Conservation (phyloP, 257 asterid genomes). For the Ballota nigra region DNA sequence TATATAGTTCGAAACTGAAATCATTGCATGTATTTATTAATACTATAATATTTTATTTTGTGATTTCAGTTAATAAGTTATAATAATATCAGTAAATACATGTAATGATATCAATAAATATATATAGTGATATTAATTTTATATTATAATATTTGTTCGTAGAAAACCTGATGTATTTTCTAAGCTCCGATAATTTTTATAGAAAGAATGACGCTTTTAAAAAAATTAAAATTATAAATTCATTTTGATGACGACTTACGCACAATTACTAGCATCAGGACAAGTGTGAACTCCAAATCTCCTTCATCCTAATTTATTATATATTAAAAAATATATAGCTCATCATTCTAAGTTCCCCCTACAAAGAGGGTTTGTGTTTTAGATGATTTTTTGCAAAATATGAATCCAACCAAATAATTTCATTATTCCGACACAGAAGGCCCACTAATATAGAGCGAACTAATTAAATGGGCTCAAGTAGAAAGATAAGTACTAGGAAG, state of each 20-base stretch:
- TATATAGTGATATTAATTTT: too few species aligned
- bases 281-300: neutral
- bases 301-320: neutral
- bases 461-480: conserved; percentile 14
- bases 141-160: too few species aligned
- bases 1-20: too few species aligned
- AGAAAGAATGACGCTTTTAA: too few species aligned
- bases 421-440: conserved; percentile 18
- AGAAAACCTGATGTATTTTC: too few species aligned
- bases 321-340: neutral
- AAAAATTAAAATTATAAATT: too few species aligned
- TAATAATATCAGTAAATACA: too few species aligned
- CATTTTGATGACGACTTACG: neutral
- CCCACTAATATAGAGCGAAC: conserved; percentile 9
- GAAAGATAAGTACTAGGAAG: neutral
- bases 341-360: neutral
- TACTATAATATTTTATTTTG: too few species aligned
- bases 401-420: conserved; percentile 8
- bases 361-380: conserved; percentile 1
- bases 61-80: too few species aligned
- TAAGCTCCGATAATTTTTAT: neutral
- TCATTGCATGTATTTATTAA: too few species aligned
- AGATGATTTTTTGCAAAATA: conserved; percentile 14
- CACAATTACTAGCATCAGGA: neutral
- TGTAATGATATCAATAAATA: too few species aligned